Evolutionary conservation across 352 stramenopile genomes (phyloP), one percentile per base, ranked within the genome.

Genomic region (Globisporangium carolinianum): DNA sequence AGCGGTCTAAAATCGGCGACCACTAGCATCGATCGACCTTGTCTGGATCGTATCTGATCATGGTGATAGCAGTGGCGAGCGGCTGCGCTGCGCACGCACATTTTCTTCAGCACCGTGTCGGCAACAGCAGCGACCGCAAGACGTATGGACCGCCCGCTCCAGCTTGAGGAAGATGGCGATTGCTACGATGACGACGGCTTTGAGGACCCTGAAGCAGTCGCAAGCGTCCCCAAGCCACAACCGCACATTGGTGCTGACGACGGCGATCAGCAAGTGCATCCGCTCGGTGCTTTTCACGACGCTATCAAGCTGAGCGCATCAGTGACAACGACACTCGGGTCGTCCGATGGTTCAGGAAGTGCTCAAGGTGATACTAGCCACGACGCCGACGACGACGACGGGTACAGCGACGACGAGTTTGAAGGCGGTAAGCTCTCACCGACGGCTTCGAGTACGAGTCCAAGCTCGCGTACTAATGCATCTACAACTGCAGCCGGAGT

Each of bases 141-240:
- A 43, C 45, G 24, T 5, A 49, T n/a, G 14, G n/a, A n/a, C 17
- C 24, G 24, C 2, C 24, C n/a, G 45, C n/a, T 49, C 11, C 41
- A 58, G 4, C 24, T 35, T 6, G 36, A 54, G 5, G 35, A 39
- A 32, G 56, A 36, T 11, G 36, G 7, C 5, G 35, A 10, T 37
- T n/a, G 42, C 46, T 58, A 58, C 51, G 55, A 49, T 1, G 51
- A 63, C 15, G 58, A 58, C 37, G 43, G 47, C 15, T 63, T 63
- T 17, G 51, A 63, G 9, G 43, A n/a, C 11, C 11, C 24, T 9
- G 53, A 57, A 18, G 56, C n/a, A 15, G 6, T 42, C 11, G 5
- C 10, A 6, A 49, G 47, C 36, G 6, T 36, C 14, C 15, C 3
- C 5, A 48, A 38, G 9, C 10, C 14, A 9, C 45, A 49, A n/a